Base-by-base conservation (phyloP, 495 filamentous ascomycete species). In the Trichoderma erinaceum region DNA sequence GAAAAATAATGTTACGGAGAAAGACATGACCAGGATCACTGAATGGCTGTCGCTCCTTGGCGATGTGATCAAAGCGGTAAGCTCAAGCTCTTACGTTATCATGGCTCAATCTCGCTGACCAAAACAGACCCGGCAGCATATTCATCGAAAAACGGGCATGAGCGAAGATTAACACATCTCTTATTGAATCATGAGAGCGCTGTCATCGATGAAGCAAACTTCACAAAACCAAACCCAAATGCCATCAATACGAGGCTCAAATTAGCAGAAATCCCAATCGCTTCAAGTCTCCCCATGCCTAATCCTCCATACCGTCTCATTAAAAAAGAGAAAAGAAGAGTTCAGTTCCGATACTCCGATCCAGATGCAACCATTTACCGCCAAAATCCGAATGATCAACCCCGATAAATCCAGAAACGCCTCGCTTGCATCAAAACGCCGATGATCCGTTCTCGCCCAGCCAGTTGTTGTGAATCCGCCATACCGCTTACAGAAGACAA, bases 371-470 rank as follows among this genome's bases (percentile, higher is more conserved):
- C 56, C 56, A 29, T n/a, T 52, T 52, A 52, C 48, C 48, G 48
- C 48, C 48, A 52, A 46, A 46, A n/a, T 11, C 2, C 16, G 21
- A 23, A 23, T 56, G 21, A 32, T 25, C 23, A 29, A 61, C n/a
- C 8, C 10, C 27, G 23, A 61, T 29, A 61, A 61, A 7, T 32
- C n/a, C 48, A 52, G 13, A 29, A 61, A 61, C 56, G 32, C 56
- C 56, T 21, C 56, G 56, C 56, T 61, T 61, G 15, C 44, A 48
- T n/a, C 56, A 11, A 61, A 52, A 61, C 56, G 27, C 56, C 56
- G 12, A 23, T 29, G 23, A 32, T 61, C 25, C 27, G 56, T n/a
- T 25, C 23, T 61, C 56, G 16, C 25, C 25, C 13, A 16, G 25
- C 56, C 23, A 61, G 25, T 32, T 25, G 16, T 61, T 25, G 56